phyloP scores from a whole-genome alignment of 2,329 filamentous ascomycete genomes.

The Emergomyces pasteurianus region DNA sequence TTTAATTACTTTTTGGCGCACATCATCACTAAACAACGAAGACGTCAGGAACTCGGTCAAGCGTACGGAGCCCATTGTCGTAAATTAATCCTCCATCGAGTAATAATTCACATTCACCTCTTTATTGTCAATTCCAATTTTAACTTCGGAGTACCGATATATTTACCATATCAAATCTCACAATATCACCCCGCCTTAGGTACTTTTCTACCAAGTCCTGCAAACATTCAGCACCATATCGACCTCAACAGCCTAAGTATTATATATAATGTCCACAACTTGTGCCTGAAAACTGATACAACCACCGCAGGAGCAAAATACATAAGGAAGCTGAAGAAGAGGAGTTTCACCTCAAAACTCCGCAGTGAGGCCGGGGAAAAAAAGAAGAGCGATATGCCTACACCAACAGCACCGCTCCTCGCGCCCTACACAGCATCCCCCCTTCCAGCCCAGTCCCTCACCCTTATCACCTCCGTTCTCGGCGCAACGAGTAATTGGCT shows the following conservation, averaged over 20 bases:
- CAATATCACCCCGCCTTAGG: background rate
- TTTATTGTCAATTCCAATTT: background rate
- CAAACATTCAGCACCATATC: too few species aligned
- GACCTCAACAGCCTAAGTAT: background rate
- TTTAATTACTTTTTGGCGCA: background rate
- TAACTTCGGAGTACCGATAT: background rate
- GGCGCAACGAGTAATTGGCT: slow-evolving; percentile 47
- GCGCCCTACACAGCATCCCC: slow-evolving; percentile 19
- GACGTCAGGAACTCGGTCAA: background rate
- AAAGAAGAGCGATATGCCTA: slow-evolving; percentile 6
- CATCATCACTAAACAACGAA: background rate
- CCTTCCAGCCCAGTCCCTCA: slow-evolving; percentile 20
- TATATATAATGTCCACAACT: background rate
- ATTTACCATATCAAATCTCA: background rate
- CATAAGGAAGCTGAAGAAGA: background rate
- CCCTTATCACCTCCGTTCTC: slow-evolving; percentile 33
- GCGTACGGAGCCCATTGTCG: too few species aligned
- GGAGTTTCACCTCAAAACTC: background rate
- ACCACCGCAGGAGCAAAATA: background rate
- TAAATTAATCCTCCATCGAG: too few species aligned
- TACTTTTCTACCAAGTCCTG: too few species aligned
- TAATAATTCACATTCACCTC: background rate
- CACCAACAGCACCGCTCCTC: slow-evolving; percentile 8
- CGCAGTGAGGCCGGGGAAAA: background rate
- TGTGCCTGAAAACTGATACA: background rate